These are phyloP conservation scores for Penicillium lagena DNA, from an alignment of 495 filamentous ascomycete species.

Conservation along the genomic window DNA sequence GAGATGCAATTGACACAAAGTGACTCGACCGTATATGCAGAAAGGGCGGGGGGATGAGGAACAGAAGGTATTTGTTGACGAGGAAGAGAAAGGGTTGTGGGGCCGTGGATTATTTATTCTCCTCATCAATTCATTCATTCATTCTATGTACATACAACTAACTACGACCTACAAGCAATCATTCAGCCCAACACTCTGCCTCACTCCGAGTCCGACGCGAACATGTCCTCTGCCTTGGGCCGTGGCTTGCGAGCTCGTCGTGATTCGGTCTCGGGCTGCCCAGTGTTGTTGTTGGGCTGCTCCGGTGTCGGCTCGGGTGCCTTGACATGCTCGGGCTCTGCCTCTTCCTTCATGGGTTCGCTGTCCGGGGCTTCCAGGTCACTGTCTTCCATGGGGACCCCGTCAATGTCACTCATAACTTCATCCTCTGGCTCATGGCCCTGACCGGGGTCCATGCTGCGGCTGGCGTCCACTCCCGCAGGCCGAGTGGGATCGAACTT, in stretches of 20 bases:
- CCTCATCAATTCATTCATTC: constrained; percentile 10
- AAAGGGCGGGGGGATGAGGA: constrained; percentile 3
- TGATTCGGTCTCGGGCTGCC: constrained; percentile 14
- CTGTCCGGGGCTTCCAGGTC: constrained; percentile 46
- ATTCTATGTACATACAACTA: background rate
- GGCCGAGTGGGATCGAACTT: constrained; percentile 27
- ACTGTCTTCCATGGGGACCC: constrained; percentile 52
- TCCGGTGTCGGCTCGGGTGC: constrained; percentile 12
- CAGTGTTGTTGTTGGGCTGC: constrained; percentile 14
- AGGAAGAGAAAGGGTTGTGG: constrained; percentile 14
- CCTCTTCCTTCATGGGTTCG: constrained; percentile 44
- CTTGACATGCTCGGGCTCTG: constrained; percentile 22
- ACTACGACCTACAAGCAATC: no score
- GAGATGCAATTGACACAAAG: background rate
- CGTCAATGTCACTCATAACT: constrained; percentile 38
- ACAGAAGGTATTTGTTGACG: constrained; percentile 25
- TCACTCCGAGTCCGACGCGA: constrained; percentile 59
- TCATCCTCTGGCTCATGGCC: constrained; percentile 22
- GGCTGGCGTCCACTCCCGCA: constrained; percentile 12
- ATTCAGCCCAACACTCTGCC: background rate
- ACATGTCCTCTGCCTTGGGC: constrained; percentile 91
- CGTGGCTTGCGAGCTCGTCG: constrained; percentile 46
- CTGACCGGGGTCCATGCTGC: constrained; percentile 3
- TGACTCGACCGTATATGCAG: constrained; percentile 5
- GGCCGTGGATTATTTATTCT: constrained; percentile 1